phyloP scores from a whole-genome alignment of 2,329 filamentous ascomycete species.

The Paecilomyces sp. region DNA sequence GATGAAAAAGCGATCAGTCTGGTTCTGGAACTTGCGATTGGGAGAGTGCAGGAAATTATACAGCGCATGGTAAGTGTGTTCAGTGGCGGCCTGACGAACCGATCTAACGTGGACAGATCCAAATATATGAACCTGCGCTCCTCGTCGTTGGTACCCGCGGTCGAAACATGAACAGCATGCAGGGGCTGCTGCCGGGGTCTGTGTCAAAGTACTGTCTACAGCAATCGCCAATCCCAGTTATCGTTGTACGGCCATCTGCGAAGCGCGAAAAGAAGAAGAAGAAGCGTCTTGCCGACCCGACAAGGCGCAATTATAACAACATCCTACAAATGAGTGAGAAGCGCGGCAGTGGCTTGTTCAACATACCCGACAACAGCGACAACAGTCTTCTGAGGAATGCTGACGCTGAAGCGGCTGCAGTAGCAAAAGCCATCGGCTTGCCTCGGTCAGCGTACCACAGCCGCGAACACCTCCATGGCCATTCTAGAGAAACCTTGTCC shows the following conservation, averaged over 20 bases:
- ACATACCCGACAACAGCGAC: slow-evolving; percentile 40
- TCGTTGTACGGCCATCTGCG: slow-evolving; percentile 79
- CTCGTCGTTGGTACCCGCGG: slow-evolving; percentile 85
- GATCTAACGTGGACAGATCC: slow-evolving; percentile 54
- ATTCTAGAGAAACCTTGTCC: slow-evolving; percentile 8
- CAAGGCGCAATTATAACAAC: slow-evolving; percentile 66
- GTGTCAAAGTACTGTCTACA: slow-evolving; percentile 94
- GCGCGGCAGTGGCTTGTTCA: slow-evolving; percentile 46
- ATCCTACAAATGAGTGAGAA: slow-evolving; percentile 62
- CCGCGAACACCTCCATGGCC: slow-evolving; percentile 17
- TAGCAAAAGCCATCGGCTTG: slow-evolving; percentile 43
- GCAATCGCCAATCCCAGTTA: slow-evolving; percentile 86
- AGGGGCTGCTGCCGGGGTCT: slow-evolving; percentile 77
- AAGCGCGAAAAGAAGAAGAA: slow-evolving; percentile 86
- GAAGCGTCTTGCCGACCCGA: slow-evolving; percentile 72
- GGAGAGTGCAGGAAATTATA: slow-evolving; percentile 84
- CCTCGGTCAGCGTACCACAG: slow-evolving; percentile 13
- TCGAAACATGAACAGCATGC: slow-evolving; percentile 74
- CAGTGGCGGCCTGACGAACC: not conserved
- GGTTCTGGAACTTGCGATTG: slow-evolving; percentile 78
- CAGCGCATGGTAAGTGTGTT: slow-evolving; percentile 66
- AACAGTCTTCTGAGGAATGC: slow-evolving; percentile 38
- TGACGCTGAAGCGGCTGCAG: slow-evolving; percentile 44
- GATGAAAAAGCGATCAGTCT: slow-evolving; percentile 75
- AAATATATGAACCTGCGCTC: slow-evolving; percentile 85